Percentiles rank a stretch among this genome's conserved stretches.
phyloP scores from a whole-genome alignment of 2,329 filamentous ascomycete species.

The Rasamsonia emersonii region DNA sequence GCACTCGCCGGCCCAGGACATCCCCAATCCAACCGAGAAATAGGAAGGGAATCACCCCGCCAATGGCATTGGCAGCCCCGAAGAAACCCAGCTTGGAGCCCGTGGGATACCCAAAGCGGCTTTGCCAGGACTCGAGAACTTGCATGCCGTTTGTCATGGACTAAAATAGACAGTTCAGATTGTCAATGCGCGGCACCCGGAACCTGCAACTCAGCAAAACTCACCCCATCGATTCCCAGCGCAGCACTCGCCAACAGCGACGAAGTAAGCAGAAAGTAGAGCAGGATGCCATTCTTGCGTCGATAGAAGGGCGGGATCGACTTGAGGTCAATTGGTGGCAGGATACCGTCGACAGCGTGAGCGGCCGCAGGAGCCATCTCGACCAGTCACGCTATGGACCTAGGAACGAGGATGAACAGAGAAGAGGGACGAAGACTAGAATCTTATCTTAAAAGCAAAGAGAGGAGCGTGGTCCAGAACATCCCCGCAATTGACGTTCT shows the following conservation, averaged over 20 bases:
- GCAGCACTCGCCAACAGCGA: conserved; percentile 36
- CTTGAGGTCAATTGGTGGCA: conserved; percentile 14
- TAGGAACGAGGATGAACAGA: background rate
- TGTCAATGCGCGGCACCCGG: conserved; percentile 15
- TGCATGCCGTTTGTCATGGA: conserved; percentile 45
- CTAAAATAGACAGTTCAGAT: conserved; percentile 8
- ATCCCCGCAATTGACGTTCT: no score
- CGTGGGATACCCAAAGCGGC: conserved; percentile 20
- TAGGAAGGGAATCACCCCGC: conserved; percentile 15
- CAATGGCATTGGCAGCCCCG: conserved; percentile 15
- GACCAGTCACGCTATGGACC: background rate
- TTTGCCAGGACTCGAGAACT: conserved; percentile 33
- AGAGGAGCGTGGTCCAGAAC: no score
- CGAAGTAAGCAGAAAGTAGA: conserved; percentile 38
- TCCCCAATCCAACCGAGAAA: conserved; percentile 16
- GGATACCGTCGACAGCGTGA: conserved; percentile 15
- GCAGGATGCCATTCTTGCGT: conserved; percentile 33
- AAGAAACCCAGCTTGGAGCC: conserved; percentile 17
- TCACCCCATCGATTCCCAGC: conserved; percentile 35
- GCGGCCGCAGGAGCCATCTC: conserved; percentile 17
- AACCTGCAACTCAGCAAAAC: conserved; percentile 8
- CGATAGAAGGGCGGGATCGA: conserved; percentile 15
- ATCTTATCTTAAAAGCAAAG: no score
- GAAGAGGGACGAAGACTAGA: background rate
- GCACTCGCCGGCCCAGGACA: conserved; percentile 14